Evolutionary conservation across 2,329 filamentous ascomycete species (phyloP), one percentile per base, ranked within the genome.

Genomic region (Geosmithia putterillii): DNA sequence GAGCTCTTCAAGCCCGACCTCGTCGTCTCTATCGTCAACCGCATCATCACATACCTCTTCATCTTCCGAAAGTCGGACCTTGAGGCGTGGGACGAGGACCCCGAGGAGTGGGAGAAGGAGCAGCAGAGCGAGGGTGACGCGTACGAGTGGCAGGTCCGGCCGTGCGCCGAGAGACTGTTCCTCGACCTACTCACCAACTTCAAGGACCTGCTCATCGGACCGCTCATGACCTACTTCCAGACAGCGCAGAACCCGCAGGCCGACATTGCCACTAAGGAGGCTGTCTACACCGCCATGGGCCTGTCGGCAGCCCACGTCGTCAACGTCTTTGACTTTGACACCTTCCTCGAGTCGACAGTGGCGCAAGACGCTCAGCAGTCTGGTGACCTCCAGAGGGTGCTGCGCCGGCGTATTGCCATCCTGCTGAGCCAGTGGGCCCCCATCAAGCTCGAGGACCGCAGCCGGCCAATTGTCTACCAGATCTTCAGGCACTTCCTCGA

Each of bases 91-190:
- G 83, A 94, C 57, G 83, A 94, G 55, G 88, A 95, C 45, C 87
- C 90, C 0, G 87, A 98, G 59, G 88, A 94, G 43, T 98, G 92
- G 89, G 90, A 95, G 60, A 81, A 85, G 50, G 80, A 83, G 53
- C 88, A 95, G 65, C 87, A 94, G 54, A 84, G 82, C 47, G 78
- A 86, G 46, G 81, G 84, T 32, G 85, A 87, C 51, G 86, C 84
- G 2, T 96, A 85, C 74, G 88, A 96, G 55, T 95, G 89, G 67
- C 86, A 90, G 46, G 82, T 96, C 43, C 80, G 90, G 25, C 86
- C 89, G 2, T 96, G 90, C 57, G 83, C 92, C 0, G 92, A 98
- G 62, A 94, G 89, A 61, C 71, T 98, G 14, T 95, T 96, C 61
- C 72, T 95, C 51, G 89, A 95, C 54, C 75, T 98, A 17, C 77